Evolutionary conservation across 2,329 filamentous ascomycete species (phyloP).

Genomic region (Fusarium coffeatum): DNA sequence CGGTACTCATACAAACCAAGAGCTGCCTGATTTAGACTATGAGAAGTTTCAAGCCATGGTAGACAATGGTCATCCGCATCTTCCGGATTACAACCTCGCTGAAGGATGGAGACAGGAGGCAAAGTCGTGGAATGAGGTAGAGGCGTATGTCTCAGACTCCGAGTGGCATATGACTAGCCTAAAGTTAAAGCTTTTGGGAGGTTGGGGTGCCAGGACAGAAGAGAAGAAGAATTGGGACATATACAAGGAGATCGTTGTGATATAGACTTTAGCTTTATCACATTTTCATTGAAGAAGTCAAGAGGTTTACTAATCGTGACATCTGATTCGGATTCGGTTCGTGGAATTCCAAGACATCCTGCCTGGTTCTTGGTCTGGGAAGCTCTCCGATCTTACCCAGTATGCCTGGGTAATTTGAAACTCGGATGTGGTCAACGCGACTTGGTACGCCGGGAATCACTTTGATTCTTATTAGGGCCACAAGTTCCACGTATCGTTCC

Average conservation of each 20-base stretch:
- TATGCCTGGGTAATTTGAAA: too few relatives aligned
- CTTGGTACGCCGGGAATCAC: too few relatives aligned
- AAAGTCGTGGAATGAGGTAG: fast-evolving
- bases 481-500: too few relatives aligned
- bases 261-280: background rate
- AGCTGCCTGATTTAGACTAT: fast-evolving
- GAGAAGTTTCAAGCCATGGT: fast-evolving
- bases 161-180: background rate
- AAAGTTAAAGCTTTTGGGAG: background rate
- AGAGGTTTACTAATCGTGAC: background rate
- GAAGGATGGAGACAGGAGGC: background rate
- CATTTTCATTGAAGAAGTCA: fast-evolving
- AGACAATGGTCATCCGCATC: fast-evolving
- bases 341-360: too few relatives aligned
- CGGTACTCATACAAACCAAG: fast-evolving
- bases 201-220: too few relatives aligned
- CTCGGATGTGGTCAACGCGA: too few relatives aligned
- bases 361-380: too few relatives aligned
- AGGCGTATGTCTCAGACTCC: background rate
- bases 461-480: too few relatives aligned
- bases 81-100: fast-evolving
- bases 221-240: background rate
- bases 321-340: background rate
- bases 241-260: background rate
- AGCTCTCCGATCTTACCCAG: too few relatives aligned